These are phyloP conservation scores for Adansonia grandidieri DNA, from an alignment of 441 rosid species.

Conservation along the genomic window DNA sequence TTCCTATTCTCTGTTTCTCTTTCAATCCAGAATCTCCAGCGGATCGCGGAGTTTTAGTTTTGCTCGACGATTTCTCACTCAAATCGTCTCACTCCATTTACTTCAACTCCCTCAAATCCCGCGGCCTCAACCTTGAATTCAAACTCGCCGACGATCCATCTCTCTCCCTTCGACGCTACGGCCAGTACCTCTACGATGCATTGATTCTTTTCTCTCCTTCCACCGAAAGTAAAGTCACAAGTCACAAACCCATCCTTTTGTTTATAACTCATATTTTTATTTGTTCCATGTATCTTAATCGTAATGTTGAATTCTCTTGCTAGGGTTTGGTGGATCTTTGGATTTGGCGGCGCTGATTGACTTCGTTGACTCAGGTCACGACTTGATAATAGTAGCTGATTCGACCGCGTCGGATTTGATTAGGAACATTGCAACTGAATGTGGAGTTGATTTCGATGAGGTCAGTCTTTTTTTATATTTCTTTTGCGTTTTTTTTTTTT, in stretches of 20 bases:
- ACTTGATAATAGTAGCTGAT: constrained; percentile 80
- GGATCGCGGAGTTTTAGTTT: constrained; percentile 65
- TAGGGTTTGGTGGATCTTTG: constrained; percentile 74
- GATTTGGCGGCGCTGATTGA: constrained; percentile 68
- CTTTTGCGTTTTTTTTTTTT: neutral
- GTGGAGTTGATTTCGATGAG: constrained; percentile 88
- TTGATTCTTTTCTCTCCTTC: constrained; percentile 75
- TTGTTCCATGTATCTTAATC: neutral
- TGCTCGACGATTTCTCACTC: constrained; percentile 78
- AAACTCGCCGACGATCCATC: constrained; percentile 77
- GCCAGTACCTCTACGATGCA: constrained; percentile 79
- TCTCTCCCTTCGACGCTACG: constrained; percentile 73
- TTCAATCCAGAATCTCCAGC: constrained; percentile 69
- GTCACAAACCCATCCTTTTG: constrained; percentile 17
- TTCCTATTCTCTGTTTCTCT: constrained; percentile 55
- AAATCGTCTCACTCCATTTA: constrained; percentile 81
- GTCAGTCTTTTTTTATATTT: constrained; percentile 35
- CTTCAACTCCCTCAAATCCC: constrained; percentile 68
- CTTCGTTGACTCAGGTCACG: constrained; percentile 88
- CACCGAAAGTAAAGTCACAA: constrained; percentile 55
- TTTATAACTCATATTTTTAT: neutral
- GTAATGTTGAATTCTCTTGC: neutral
- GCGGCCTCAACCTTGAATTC: constrained; percentile 76
- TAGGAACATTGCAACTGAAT: constrained; percentile 65
- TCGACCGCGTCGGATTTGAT: constrained; percentile 72